Evolutionary conservation across 768 basidiomycete genomes (phyloP).

Genomic region (Suillus occidentalis): DNA sequence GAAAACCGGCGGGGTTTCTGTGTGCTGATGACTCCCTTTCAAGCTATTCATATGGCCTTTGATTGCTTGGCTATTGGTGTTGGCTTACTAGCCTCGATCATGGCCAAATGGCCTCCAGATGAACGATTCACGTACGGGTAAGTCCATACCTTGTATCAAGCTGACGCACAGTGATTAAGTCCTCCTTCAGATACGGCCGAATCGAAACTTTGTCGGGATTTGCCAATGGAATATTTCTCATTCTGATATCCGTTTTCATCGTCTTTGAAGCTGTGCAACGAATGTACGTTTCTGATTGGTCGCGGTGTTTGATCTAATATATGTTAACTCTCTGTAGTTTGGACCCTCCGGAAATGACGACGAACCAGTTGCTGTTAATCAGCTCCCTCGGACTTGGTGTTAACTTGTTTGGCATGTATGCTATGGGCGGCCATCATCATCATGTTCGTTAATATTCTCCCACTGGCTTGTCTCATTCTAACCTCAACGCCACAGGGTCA

Average conservation of each 20-base stretch:
- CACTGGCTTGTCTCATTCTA: constrained; percentile 3
- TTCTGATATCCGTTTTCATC: constrained; percentile 95
- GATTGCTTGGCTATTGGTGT: constrained; percentile 98
- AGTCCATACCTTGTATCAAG: constrained; percentile 21
- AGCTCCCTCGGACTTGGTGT: constrained; percentile 88
- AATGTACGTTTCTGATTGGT: constrained; percentile 51
- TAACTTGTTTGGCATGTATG: constrained; percentile 98
- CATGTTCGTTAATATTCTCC: constrained; percentile 50
- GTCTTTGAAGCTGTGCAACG: constrained; percentile 97
- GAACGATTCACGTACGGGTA: constrained; percentile 94
- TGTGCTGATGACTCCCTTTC: constrained; percentile 3
- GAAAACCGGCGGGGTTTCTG: not conserved
- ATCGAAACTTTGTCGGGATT: constrained; percentile 98
- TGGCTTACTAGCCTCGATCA: constrained; percentile 93
- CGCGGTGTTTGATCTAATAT: not conserved
- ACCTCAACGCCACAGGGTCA: constrained; percentile 15
- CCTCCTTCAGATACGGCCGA: constrained; percentile 71
- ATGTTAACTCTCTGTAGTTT: constrained; percentile 44
- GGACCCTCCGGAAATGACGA: constrained; percentile 98
- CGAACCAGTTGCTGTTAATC: constrained; percentile 85
- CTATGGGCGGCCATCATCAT: constrained; percentile 92
- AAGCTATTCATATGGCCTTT: constrained; percentile 99
- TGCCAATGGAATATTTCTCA: constrained; percentile 93
- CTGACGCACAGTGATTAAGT: not conserved
- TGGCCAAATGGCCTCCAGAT: constrained; percentile 97